Conservation (phyloP, 108 stramenopile species). For the Nitzschia putrida region DNA sequence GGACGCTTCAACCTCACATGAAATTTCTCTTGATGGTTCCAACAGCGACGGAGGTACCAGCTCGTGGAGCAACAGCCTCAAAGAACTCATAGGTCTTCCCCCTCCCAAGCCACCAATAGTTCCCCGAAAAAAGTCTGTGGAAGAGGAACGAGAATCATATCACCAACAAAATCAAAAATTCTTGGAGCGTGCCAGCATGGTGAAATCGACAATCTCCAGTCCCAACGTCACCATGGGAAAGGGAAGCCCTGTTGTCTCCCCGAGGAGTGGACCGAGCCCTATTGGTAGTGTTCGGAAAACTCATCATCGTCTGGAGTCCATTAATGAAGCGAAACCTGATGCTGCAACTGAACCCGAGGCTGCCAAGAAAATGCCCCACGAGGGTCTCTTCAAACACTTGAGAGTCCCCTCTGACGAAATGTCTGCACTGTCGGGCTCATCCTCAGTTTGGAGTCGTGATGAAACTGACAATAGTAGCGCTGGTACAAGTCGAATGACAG, state of each 20-base stretch:
- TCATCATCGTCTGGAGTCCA: slow-evolving; percentile 9
- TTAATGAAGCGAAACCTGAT: neutral
- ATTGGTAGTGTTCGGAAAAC: neutral
- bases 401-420: slow-evolving; percentile 1
- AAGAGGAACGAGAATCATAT: neutral
- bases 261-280: neutral
- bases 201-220: neutral
- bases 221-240: neutral
- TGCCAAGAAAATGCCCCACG: neutral
- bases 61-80: neutral
- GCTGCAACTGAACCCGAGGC: neutral
- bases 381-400: neutral
- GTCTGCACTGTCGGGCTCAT: neutral
- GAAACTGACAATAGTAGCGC: neutral
- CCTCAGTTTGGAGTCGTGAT: slow-evolving; percentile 1
- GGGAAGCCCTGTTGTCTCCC: neutral
- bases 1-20: too few species aligned
- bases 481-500: neutral
- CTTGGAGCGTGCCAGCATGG: neutral
- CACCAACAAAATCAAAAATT: slow-evolving; percentile 4
- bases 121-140: neutral
- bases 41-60: neutral
- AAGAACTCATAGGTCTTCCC: neutral
- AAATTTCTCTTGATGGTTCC: too few species aligned
- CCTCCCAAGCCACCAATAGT: neutral